Evolutionary conservation across 306 rosid species (phyloP), one percentile per base, ranked within the genome.

Genomic region (Hippophae tibetana): DNA sequence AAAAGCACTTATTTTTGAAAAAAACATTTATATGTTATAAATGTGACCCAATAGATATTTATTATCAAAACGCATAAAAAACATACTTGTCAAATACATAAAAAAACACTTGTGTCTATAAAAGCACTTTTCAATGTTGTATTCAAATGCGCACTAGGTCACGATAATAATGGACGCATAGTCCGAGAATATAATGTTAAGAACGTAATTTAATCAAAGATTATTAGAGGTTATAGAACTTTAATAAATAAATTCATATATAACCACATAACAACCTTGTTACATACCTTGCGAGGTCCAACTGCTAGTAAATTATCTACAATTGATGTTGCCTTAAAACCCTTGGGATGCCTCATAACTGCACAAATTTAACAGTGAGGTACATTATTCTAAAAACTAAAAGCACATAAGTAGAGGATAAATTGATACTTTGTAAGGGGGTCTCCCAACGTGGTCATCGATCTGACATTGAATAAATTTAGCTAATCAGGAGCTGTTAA

Each of bases 261-360:
- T 58, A 13, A 68, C 31, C 10, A 42, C 8, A 52, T 14, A 51
- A 13, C 43, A 18, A 5, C 40, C 40, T 12, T 26, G 13, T 3
- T 9, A 44, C n/a, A 64, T 57, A 73, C 76, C 78, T 73, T 69
- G 64, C 78, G 70, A 69, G 73, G 78, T 44, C 31, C 47, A 43
- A 73, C 56, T 45, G 76, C 82, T 7, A 73, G 61, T 47, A 69
- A 73, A 52, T 77, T 77, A 48, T 77, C 78, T 51, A 60, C 2
- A 58, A 77, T 58, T 18, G 68, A 69, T 31, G 58, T 41, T 43
- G 70, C 82, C 56, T 40, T 73, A 40, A 77, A 73, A 3, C 82
- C 76, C 63, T 72, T 41, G n/a, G 78, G 82, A 65, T 52, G 76
- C 61, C 63, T 77, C 73, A 53, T 77, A 73, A 48, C 82, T 77